These are phyloP conservation scores for Colletotrichum sp. DNA, from an alignment of 2,329 filamentous ascomycete genomes.

Conservation along the genomic window DNA sequence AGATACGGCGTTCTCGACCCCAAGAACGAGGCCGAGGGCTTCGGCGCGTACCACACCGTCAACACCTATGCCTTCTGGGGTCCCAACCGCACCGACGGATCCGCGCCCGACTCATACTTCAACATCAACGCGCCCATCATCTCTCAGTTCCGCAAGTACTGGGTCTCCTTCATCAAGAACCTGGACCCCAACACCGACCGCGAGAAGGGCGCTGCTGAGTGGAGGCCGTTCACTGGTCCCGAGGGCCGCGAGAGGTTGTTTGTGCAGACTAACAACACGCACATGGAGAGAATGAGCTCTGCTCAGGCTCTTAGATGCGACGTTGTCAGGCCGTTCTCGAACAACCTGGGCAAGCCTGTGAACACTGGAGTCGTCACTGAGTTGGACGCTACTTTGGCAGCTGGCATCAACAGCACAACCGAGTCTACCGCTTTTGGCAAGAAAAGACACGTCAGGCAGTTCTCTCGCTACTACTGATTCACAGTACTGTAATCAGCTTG, in stretches of 20 bases:
- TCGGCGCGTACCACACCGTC: slow-evolving; percentile 70
- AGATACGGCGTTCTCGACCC: slow-evolving; percentile 71
- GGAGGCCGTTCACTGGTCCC: slow-evolving; percentile 48
- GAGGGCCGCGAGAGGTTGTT: slow-evolving; percentile 39
- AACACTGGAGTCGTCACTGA: slow-evolving; percentile 12
- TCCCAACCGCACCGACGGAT: slow-evolving; percentile 54
- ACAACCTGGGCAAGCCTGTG: slow-evolving; percentile 19
- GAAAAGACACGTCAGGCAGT: neutral
- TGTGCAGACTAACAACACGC: slow-evolving; percentile 45
- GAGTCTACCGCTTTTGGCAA: slow-evolving; percentile 7
- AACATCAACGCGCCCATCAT: slow-evolving; percentile 61
- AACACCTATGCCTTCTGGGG: slow-evolving; percentile 74
- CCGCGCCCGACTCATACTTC: slow-evolving; percentile 60
- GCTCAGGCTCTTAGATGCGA: slow-evolving; percentile 18
- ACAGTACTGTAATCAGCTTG: neutral
- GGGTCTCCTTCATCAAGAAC: slow-evolving; percentile 73
- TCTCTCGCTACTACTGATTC: neutral
- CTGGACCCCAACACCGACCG: slow-evolving; percentile 68
- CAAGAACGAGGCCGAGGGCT: slow-evolving; percentile 51
- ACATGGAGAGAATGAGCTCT: slow-evolving; percentile 43
- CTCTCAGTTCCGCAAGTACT: slow-evolving; percentile 70
- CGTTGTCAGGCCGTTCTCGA: neutral
- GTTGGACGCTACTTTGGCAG: slow-evolving; percentile 10
- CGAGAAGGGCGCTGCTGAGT: slow-evolving; percentile 49
- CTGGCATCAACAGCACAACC: slow-evolving; percentile 10